Percentiles rank a stretch among this genome's conserved stretches.
Conservation (phyloP, 805 yeast genomes). For the Debaryomyces maramus region DNA sequence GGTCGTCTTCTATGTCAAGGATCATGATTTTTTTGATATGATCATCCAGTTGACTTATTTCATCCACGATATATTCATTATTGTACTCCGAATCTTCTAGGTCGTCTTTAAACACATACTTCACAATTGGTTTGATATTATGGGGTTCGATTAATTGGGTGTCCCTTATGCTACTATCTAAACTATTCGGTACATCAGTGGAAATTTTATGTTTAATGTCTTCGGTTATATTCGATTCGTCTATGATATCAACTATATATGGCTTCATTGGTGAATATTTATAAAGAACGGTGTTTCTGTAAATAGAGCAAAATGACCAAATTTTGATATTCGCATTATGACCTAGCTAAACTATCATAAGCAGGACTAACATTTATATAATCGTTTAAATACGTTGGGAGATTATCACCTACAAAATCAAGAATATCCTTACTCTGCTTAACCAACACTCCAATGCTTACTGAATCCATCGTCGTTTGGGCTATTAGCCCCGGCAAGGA, state of each 20-base stretch:
- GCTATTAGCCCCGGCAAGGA: constrained; percentile 81
- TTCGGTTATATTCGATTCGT: constrained; percentile 1
- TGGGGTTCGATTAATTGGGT: constrained; percentile 1
- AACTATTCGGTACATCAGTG: constrained; percentile 1
- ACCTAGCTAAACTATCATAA: constrained; percentile 37
- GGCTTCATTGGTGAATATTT: constrained; percentile 1
- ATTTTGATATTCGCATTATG: constrained; percentile 4
- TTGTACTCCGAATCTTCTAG: neutral
- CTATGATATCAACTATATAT: constrained; percentile 1
- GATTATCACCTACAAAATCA: constrained; percentile 49
- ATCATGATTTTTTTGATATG: constrained; percentile 2
- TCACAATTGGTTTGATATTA: neutral
- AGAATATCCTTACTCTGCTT: constrained; percentile 56
- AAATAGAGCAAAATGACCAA: neutral
- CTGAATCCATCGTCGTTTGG: constrained; percentile 78
- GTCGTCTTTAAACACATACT: constrained; percentile 3
- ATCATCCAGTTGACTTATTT: neutral
- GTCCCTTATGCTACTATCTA: constrained; percentile 4
- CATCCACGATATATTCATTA: constrained; percentile 2
- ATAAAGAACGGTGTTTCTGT: neutral
- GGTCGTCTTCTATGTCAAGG: constrained; percentile 1
- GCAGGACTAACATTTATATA: constrained; percentile 40
- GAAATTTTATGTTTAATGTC: neutral
- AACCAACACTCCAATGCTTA: constrained; percentile 57
- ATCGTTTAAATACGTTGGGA: constrained; percentile 31